Conservation (phyloP, 768 basidiomycete species). For the Panaeolus cyanescens region DNA sequence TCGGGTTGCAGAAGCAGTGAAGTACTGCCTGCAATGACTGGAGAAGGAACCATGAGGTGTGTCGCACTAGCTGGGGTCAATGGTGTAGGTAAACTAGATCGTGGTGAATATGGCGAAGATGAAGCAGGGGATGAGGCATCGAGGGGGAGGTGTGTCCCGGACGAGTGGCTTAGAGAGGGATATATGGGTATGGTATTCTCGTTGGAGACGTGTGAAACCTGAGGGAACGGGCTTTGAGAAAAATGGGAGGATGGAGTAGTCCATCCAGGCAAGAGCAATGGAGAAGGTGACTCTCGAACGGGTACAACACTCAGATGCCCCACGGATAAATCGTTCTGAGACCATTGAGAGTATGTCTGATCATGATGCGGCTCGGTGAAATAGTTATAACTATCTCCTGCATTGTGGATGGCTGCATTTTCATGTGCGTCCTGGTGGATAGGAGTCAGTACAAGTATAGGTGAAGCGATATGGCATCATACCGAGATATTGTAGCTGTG, state of each 20-base stretch:
- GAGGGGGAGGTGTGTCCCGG: neutral
- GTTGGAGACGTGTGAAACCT: neutral
- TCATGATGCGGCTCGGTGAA: neutral
- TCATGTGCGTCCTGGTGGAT: neutral
- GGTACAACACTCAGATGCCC: neutral
- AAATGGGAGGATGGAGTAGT: neutral
- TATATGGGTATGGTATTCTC: neutral
- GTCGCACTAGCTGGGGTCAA: slow-evolving; percentile 7
- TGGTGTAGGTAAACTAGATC: neutral
- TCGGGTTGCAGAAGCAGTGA: slow-evolving; percentile 16
- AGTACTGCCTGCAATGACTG: slow-evolving; percentile 3
- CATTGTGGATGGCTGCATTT: neutral
- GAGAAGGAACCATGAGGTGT: slow-evolving; percentile 9
- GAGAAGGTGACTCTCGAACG: neutral
- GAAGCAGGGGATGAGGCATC: neutral
- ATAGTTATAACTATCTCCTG: neutral
- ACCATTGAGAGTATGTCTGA: neutral
- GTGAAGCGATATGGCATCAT: neutral
- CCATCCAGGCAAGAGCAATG: neutral
- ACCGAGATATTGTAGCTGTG: neutral
- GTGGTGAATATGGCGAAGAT: neutral
- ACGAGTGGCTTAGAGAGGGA: neutral
- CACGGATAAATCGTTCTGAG: neutral
- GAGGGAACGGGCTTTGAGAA: neutral
- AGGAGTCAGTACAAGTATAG: neutral